A percentile compares a stretch with the other conserved stretches of the same genome.
phyloP scores from a whole-genome alignment of 257 asterid species.

The Voacanga thouarsii region DNA sequence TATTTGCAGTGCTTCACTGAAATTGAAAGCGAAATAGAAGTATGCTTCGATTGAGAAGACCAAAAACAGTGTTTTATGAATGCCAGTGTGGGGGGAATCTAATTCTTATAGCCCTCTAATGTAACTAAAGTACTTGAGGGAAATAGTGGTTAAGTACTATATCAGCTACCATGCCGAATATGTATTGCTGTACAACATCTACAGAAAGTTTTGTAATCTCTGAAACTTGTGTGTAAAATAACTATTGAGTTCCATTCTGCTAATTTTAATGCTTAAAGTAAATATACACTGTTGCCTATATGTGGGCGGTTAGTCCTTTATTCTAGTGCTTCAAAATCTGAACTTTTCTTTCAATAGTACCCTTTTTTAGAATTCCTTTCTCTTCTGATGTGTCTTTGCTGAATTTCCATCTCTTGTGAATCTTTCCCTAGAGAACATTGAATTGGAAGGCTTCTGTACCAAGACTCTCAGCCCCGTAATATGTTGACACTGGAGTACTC shows the following conservation, averaged over 20 bases:
- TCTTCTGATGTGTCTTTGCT: no score
- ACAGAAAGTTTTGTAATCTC: neutral
- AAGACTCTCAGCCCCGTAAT: no score
- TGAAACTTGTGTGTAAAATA: neutral
- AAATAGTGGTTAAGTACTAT: neutral
- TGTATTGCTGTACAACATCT: neutral
- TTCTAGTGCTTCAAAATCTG: neutral
- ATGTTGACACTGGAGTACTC: no score
- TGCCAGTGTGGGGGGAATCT: neutral
- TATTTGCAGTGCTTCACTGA: constrained; percentile 61
- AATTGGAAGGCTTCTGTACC: no score
- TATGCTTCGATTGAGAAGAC: neutral
- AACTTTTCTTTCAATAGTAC: no score
- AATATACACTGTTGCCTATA: neutral
- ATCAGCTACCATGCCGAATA: neutral
- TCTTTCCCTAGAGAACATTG: no score
- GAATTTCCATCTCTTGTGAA: no score
- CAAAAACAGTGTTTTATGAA: neutral
- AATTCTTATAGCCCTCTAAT: neutral
- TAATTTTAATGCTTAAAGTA: neutral
- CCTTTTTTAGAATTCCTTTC: no score
- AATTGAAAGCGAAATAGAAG: constrained; percentile 46
- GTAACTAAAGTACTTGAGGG: neutral
- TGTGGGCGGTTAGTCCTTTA: neutral
- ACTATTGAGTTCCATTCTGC: neutral